Base-by-base conservation (phyloP, 345 rosid species). In the Citrus medica region DNA sequence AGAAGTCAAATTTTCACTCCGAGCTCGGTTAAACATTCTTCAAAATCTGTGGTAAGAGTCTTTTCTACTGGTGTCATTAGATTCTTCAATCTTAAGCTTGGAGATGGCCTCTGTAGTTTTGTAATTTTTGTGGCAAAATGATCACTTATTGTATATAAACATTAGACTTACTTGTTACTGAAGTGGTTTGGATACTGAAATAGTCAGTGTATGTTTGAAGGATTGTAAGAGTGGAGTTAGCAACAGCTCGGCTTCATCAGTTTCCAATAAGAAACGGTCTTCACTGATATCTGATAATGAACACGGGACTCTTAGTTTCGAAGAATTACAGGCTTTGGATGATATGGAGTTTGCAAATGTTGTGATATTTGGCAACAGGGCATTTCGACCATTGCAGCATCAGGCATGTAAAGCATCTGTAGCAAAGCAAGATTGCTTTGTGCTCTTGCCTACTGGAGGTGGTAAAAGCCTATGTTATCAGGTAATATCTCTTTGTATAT, bases 381-480 rank as follows among this genome's bases (percentile, higher is more conserved):
- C 71, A 46, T 94, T 92, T 79, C 80, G 97, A 35, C 92, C 97
- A 14, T 74, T 90, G 91, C 95, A 89, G 87, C 94, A 88, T 86
- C 89, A 90, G 87, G 95, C 92, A 64, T 96, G 99, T 82, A 86
- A 83, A 84, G 92, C 97, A 70, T 90, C 88, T 28, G 12, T 90
- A 78, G 87, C 84, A 51, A 93, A 86, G 79, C 87, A 82, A 82
- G 98, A 93, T 82, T 93, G 97, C 78, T 95, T 93, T 85, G 71
- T 93, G 78, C 92, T 94, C 48, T 87, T 96, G 97, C 98, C 97
- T 2, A 94, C 95, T 0, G 94, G 99, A 81, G 97, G 99, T 51
- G 97, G 98, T 16, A 92, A 94, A 87, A 96, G 98, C 84, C 80
- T 96, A 70, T 92, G 98, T 84, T 95, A 88, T 87, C 94, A 93